Evolutionary conservation across 2,329 filamentous ascomycete species (phyloP).

Genomic region (Clarireedia homoeocarpa): DNA sequence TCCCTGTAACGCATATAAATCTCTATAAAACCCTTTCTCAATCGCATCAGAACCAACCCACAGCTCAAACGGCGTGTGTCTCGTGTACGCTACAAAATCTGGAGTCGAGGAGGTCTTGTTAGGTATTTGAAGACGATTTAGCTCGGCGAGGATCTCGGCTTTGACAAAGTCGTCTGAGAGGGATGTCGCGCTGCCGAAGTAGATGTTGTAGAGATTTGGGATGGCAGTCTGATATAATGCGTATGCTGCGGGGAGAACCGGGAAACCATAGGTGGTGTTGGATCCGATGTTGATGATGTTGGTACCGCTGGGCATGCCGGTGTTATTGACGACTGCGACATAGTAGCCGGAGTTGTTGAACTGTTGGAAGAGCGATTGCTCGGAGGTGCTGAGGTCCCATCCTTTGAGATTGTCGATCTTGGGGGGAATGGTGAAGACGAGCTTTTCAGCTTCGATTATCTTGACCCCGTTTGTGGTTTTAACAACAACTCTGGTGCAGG

Average conservation of each 20-base stretch:
- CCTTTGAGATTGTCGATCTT: conserved; percentile 28
- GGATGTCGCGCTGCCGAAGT: conserved; percentile 12
- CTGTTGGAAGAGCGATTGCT: conserved; percentile 32
- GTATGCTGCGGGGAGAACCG: conserved; percentile 29
- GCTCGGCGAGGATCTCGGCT: conserved; percentile 11
- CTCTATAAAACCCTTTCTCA: conserved; percentile 34
- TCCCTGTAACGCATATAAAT: conserved; percentile 37
- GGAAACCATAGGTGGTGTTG: conserved; percentile 25
- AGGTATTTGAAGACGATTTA: conserved; percentile 8
- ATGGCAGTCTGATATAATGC: conserved; percentile 18
- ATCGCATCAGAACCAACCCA: conserved; percentile 30
- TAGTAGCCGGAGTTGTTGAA: conserved; percentile 35
- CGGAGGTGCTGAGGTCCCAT: conserved; percentile 32
- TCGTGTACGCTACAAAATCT: conserved; percentile 12
- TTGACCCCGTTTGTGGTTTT: conserved; percentile 27
- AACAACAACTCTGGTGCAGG: conserved; percentile 25
- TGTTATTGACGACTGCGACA: conserved; percentile 32
- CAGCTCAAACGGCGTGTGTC: conserved; percentile 19
- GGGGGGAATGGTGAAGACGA: conserved; percentile 38
- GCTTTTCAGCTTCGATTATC: conserved; percentile 32
- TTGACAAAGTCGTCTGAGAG: conserved; percentile 13
- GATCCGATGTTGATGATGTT: conserved; percentile 25
- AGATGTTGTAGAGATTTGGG: conserved; percentile 9
- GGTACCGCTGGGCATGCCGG: conserved; percentile 27
- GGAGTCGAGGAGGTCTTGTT: conserved; percentile 9